These are phyloP conservation scores for Nakazawaea siamensis DNA, from an alignment of 805 yeast genomes.

Conservation along the genomic window DNA sequence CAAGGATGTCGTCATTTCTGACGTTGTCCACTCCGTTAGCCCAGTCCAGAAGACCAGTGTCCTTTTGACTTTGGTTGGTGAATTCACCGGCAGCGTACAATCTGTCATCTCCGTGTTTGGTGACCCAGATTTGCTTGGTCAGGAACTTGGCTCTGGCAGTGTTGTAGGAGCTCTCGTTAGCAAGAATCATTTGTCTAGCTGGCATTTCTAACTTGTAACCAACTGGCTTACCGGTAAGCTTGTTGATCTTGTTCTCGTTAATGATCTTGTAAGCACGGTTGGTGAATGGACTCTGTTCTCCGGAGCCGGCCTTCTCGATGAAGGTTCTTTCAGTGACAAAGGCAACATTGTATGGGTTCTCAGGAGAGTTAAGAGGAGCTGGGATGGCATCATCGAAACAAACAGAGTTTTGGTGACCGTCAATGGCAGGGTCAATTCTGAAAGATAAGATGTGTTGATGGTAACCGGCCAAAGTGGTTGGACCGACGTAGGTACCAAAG, in stretches of 20 bases:
- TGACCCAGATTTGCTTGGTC: conserved; percentile 75
- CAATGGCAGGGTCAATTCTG: conserved; percentile 77
- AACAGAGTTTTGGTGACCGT: conserved; percentile 72
- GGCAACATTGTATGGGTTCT: conserved; percentile 66
- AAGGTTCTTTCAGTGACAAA: conserved; percentile 53
- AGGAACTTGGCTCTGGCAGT: conserved; percentile 67
- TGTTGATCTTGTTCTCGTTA: conserved; percentile 66
- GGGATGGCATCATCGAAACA: conserved; percentile 61
- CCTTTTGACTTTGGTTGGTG: conserved; percentile 69
- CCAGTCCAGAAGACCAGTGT: conserved; percentile 67
- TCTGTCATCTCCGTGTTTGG: conserved; percentile 67
- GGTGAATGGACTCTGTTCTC: conserved; percentile 71
- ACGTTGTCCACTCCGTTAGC: conserved; percentile 60
- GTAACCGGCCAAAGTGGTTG: conserved; percentile 75
- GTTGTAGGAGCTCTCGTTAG: conserved; percentile 54
- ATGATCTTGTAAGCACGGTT: conserved; percentile 68
- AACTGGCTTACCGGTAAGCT: conserved; percentile 61
- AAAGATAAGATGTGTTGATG: conserved; percentile 77
- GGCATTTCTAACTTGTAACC: conserved; percentile 71
- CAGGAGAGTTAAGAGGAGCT: conserved; percentile 42
- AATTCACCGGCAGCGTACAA: conserved; percentile 79
- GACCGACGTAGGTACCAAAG: conserved; percentile 71
- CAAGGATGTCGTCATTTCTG: conserved; percentile 68
- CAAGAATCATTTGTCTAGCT: conserved; percentile 69
- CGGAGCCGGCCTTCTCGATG: conserved; percentile 62